These are phyloP conservation scores for Apiotrichum laibachii DNA, from an alignment of 1,284 basidiomycete species.

Conservation along the genomic window DNA sequence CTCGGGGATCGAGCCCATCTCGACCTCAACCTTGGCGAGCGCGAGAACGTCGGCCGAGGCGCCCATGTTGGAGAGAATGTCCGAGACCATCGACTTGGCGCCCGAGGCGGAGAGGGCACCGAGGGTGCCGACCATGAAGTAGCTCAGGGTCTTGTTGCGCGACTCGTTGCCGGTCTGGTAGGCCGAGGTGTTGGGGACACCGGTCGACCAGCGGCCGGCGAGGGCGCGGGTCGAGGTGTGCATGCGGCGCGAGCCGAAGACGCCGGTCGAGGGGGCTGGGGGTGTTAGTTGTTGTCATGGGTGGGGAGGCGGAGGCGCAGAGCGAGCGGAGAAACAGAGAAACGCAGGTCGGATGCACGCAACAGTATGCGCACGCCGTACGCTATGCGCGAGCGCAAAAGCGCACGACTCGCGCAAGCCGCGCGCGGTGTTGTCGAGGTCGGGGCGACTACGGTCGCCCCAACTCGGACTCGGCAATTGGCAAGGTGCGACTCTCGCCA, in stretches of 20 bases:
- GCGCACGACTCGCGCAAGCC: neutral
- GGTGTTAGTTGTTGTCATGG: neutral
- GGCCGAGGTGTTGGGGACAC: constrained; percentile 83
- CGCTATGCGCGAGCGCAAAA: neutral
- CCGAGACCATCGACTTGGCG: constrained; percentile 89
- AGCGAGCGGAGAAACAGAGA: neutral
- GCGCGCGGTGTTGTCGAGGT: neutral
- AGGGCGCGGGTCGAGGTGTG: constrained; percentile 58
- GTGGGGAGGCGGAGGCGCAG: neutral
- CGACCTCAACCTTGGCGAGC: constrained; percentile 96
- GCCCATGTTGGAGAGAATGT: constrained; percentile 93
- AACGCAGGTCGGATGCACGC: neutral
- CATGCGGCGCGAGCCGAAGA: constrained; percentile 56
- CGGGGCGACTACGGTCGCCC: neutral
- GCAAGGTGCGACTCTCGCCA: too few relatives aligned
- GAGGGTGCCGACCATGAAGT: constrained; percentile 96
- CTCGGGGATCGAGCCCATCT: constrained; percentile 86
- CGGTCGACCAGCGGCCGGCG: constrained; percentile 49
- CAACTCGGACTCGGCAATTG: neutral
- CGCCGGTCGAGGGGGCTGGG: constrained; percentile 54
- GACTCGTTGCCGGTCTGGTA: constrained; percentile 71
- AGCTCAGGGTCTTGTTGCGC: constrained; percentile 80
- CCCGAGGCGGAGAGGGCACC: constrained; percentile 91
- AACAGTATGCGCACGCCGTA: neutral
- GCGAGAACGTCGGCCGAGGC: constrained; percentile 98